These are phyloP conservation scores for Stagonosporopsis rhizophila DNA, from an alignment of 2,329 filamentous ascomycete genomes.

Conservation along the genomic window DNA sequence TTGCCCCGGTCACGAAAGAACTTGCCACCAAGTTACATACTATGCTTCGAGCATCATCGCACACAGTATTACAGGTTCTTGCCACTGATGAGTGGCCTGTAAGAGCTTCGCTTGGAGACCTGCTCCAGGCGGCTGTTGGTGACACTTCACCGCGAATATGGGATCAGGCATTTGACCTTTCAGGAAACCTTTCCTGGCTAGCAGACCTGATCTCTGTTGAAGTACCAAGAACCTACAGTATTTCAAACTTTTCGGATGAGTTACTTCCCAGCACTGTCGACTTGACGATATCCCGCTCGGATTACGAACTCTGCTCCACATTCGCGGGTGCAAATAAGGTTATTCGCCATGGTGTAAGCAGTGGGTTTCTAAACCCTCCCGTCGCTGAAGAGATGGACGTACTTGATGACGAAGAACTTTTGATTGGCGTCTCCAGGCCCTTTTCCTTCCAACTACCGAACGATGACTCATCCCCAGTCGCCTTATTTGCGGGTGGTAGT, in stretches of 20 bases:
- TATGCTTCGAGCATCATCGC: slow-evolving; percentile 32
- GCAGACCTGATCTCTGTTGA: slow-evolving; percentile 30
- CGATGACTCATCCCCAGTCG: slow-evolving; percentile 59
- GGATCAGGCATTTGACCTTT: slow-evolving; percentile 35
- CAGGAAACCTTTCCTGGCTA: slow-evolving; percentile 29
- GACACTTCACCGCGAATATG: slow-evolving; percentile 32
- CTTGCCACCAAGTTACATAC: slow-evolving; percentile 35
- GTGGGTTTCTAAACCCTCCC: slow-evolving; percentile 63
- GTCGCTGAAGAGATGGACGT: slow-evolving; percentile 48
- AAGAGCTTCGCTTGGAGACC: slow-evolving; percentile 30
- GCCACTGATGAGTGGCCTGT: slow-evolving; percentile 38
- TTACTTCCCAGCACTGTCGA: slow-evolving; percentile 61
- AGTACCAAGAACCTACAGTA: slow-evolving; percentile 35
- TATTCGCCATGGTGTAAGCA: slow-evolving; percentile 58
- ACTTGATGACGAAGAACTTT: slow-evolving; percentile 55
- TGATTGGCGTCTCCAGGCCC: slow-evolving; percentile 62
- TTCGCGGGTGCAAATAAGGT: slow-evolving; percentile 24
- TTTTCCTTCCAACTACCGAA: slow-evolving; percentile 61
- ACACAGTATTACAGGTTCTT: slow-evolving; percentile 31
- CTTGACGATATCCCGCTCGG: slow-evolving; percentile 60
- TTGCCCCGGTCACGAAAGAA: slow-evolving; percentile 33
- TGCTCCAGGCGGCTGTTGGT: slow-evolving; percentile 33
- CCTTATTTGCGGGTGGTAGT: slow-evolving; percentile 59
- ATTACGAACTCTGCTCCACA: slow-evolving; percentile 56
- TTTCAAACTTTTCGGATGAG: slow-evolving; percentile 59